Evolutionary conservation across 75 land plant genomes (phyloP).

Genomic region (Cryptomeria japonica): DNA sequence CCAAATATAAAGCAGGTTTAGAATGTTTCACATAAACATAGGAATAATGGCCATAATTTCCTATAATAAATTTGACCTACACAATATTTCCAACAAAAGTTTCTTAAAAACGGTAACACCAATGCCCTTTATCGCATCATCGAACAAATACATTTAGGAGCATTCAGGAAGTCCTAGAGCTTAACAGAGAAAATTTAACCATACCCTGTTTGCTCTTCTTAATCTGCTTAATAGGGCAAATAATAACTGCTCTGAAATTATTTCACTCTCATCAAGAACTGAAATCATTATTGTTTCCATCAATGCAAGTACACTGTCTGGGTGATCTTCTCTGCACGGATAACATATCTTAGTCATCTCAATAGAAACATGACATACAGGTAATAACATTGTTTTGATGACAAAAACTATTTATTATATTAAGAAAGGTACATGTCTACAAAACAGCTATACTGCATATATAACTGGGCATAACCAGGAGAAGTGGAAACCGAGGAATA

Average conservation of each 20-base stretch:
- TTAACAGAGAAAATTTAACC: conserved; percentile 7
- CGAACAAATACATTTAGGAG: not conserved
- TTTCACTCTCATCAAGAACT: conserved; percentile 84
- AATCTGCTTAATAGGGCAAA: conserved; percentile 44
- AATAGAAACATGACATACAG: not conserved
- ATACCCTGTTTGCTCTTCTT: conserved; percentile 48
- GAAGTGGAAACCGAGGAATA: not conserved
- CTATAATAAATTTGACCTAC: not conserved
- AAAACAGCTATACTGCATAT: not conserved
- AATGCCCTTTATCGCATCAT: not conserved
- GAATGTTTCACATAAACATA: not conserved
- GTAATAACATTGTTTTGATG: not conserved
- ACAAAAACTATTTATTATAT: not conserved
- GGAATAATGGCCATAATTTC: not conserved
- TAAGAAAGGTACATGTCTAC: not conserved
- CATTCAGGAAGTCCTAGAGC: not conserved
- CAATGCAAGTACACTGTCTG: conserved; percentile 60
- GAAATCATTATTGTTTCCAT: conserved; percentile 86
- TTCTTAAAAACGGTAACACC: not conserved
- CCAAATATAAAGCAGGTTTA: not conserved
- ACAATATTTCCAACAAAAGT: not conserved
- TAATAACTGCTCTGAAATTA: conserved; percentile 58
- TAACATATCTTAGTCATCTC: not conserved
- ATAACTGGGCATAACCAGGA: not conserved
- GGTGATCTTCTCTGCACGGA: conserved; percentile 81